Evolutionary conservation across 2,329 filamentous ascomycete genomes (phyloP).

Genomic region (Exophiala oligosperma): DNA sequence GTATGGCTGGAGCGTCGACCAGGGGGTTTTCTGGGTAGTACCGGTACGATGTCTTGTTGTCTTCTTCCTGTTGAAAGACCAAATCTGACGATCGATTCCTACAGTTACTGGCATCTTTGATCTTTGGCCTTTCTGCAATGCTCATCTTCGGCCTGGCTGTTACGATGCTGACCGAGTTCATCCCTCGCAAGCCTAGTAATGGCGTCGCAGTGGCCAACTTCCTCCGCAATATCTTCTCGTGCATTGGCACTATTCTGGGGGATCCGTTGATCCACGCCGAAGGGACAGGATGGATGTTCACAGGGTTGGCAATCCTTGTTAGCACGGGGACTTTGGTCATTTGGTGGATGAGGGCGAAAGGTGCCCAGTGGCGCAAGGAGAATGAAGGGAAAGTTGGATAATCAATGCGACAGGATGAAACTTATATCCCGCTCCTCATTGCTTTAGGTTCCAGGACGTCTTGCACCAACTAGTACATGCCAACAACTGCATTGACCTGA

Average conservation of each 20-base stretch:
- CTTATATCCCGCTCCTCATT: too few species aligned
- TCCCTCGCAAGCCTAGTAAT: constrained; percentile 68
- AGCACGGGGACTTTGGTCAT: background rate
- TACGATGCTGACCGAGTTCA: constrained; percentile 84
- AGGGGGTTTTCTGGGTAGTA: constrained; percentile 64
- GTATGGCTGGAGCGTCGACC: constrained; percentile 73
- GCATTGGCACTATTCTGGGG: constrained; percentile 69
- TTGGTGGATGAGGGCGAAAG: background rate
- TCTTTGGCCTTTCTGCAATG: constrained; percentile 78
- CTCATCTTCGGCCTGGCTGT: constrained; percentile 72
- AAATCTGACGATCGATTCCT: constrained; percentile 11
- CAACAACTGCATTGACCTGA: too few species aligned
- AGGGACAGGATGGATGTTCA: constrained; percentile 6
- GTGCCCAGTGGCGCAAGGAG: background rate
- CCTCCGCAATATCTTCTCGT: constrained; percentile 74
- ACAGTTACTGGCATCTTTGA: constrained; percentile 64
- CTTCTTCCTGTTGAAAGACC: constrained; percentile 18
- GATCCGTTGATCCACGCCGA: constrained; percentile 48
- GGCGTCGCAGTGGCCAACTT: constrained; percentile 76
- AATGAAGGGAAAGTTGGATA: background rate
- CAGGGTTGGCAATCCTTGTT: background rate
- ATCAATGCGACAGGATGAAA: too few species aligned
- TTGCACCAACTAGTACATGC: too few species aligned
- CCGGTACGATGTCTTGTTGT: constrained; percentile 40
- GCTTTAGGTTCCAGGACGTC: too few species aligned